These are phyloP conservation scores for Colletotrichum gigasporum DNA, from an alignment of 2,329 filamentous ascomycete species.

Conservation along the genomic window DNA sequence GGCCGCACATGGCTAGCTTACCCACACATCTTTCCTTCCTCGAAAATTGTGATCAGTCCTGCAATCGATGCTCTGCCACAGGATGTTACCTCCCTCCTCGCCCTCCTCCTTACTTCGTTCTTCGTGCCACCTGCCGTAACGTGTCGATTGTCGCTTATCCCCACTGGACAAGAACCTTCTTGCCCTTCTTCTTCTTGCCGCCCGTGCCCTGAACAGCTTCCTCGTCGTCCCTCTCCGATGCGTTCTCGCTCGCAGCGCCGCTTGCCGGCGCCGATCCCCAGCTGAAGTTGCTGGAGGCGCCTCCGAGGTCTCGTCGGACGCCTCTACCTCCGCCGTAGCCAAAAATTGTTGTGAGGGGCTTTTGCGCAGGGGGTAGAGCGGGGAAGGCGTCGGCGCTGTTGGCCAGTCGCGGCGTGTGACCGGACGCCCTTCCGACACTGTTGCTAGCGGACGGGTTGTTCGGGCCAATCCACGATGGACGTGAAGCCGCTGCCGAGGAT, in stretches of 20 bases:
- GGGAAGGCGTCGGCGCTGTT: conserved; percentile 74
- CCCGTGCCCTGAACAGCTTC: conserved; percentile 37
- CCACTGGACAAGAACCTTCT: conserved; percentile 70
- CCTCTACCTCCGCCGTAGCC: conserved; percentile 64
- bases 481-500: conserved; percentile 36
- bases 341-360: conserved; percentile 69
- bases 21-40: too few relatives aligned
- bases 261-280: conserved; percentile 52
- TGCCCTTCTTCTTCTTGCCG: conserved; percentile 66
- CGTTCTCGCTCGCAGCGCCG: conserved; percentile 37
- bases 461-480: conserved; percentile 42
- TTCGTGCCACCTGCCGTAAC: too few relatives aligned
- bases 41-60: too few relatives aligned
- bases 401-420: not conserved
- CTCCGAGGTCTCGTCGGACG: conserved; percentile 63
- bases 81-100: too few relatives aligned
- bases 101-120: too few relatives aligned
- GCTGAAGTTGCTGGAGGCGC: conserved; percentile 60
- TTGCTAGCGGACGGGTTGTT: conserved; percentile 27
- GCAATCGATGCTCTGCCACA: too few relatives aligned
- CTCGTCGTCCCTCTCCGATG: conserved; percentile 38
- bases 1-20: too few relatives aligned
- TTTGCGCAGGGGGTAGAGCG: conserved; percentile 81
- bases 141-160: too few relatives aligned
- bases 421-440: conserved; percentile 19